phyloP scores from a whole-genome alignment of 768 basidiomycete species.

The Leucocoprinus leucothites region DNA sequence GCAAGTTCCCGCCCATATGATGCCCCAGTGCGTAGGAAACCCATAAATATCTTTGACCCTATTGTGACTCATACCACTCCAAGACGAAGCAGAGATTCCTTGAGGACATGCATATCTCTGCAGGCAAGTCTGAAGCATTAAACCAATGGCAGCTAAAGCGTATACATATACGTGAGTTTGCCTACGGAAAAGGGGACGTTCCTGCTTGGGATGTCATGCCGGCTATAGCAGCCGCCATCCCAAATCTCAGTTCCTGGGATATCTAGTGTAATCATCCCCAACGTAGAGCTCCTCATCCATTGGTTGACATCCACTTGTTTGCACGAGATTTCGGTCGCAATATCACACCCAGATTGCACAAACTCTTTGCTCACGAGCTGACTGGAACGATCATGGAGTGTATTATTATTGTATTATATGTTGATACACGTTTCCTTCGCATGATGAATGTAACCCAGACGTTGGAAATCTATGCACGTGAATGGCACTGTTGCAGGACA shows the following conservation, averaged over 20 bases:
- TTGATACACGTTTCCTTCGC: background rate
- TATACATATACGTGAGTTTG: background rate
- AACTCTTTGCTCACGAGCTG: too few relatives aligned
- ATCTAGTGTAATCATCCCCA: background rate
- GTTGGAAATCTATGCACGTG: too few relatives aligned
- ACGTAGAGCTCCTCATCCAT: too few relatives aligned
- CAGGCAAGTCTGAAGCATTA: background rate
- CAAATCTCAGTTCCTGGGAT: background rate
- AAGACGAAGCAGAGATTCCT: background rate
- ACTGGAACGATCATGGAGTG: too few relatives aligned
- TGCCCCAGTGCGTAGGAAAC: background rate
- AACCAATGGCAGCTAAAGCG: background rate
- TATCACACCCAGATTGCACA: too few relatives aligned
- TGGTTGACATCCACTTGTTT: too few relatives aligned
- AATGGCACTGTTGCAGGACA: too few relatives aligned
- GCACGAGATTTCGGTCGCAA: too few relatives aligned
- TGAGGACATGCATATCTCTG: background rate
- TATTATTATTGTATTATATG: background rate
- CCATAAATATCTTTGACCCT: background rate
- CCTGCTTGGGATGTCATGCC: background rate
- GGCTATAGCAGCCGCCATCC: background rate
- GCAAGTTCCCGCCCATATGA: background rate
- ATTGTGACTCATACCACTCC: background rate
- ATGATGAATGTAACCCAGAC: too few relatives aligned
- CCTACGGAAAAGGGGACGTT: slow-evolving; percentile 7